Conservation (phyloP, 768 basidiomycete genomes). For the Termitomyces sp. region DNA sequence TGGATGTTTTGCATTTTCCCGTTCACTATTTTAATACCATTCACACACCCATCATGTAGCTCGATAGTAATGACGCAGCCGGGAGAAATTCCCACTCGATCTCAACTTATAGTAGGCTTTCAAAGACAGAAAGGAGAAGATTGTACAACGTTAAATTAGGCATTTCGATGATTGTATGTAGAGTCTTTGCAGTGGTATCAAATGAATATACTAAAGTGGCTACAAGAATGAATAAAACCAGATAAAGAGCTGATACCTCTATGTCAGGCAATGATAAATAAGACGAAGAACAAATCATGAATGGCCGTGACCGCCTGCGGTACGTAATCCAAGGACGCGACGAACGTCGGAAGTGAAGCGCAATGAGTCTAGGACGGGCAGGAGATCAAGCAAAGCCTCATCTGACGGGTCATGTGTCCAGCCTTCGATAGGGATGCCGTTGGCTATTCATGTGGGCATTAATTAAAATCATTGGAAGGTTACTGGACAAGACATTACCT, state of each 20-base stretch:
- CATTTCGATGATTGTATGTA: constrained; percentile 15
- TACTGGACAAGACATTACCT: constrained; percentile 44
- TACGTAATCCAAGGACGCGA: constrained; percentile 72
- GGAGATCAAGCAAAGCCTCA: constrained; percentile 90
- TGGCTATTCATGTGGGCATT: constrained; percentile 56
- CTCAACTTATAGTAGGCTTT: not conserved
- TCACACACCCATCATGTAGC: constrained; percentile 13
- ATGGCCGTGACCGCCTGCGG: constrained; percentile 31
- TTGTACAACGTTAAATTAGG: constrained; percentile 24
- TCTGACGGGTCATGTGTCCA: constrained; percentile 98
- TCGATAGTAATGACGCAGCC: constrained; percentile 21
- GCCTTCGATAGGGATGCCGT: constrained; percentile 98
- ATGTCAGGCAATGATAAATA: constrained; percentile 11
- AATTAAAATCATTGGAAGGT: not conserved
- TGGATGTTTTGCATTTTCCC: constrained; percentile 15
- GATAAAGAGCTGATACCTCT: constrained; percentile 21
- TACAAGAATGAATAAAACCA: constrained; percentile 18
- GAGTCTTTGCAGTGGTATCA: constrained; percentile 26
- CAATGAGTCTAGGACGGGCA: constrained; percentile 93
- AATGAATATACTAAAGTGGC: constrained; percentile 22
- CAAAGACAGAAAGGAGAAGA: not conserved
- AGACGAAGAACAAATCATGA: constrained; percentile 20
- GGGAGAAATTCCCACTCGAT: not conserved
- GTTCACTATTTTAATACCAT: constrained; percentile 16
- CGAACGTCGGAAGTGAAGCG: constrained; percentile 96